Evolutionary conservation across 140 eudicot species (phyloP), one percentile per base, ranked within the genome.

Genomic region (Flaveria floridana): DNA sequence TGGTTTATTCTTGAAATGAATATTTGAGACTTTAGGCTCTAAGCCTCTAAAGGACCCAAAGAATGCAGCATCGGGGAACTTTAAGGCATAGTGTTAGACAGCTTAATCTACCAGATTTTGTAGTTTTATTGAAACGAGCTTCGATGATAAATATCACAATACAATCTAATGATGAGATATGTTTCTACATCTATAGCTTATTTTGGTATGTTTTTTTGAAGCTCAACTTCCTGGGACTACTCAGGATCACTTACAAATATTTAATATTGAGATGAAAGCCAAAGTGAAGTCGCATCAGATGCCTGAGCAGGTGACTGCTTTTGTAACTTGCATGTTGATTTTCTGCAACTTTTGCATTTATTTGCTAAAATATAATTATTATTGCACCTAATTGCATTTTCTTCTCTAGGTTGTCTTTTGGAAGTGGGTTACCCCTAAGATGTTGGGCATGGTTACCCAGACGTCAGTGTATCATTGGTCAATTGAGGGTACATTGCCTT

Each of bases 381-480:
- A 51, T 13, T 59, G 11, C 69, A 42, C 64, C 26, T 30, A 30
- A 30, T 30, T 34, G 21, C 15, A n/a, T 59, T 21, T 48, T 44
- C 18, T 80, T 20, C 51, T 74, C 10, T 41, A 92, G 97, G 94
- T 92, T 79, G 96, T 92, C 30, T 92, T 89, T 78, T 92, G 97
- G 96, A 92, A 92, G 82, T 92, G 97, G 97, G 78, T 92, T 63
- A 76, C 89, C 62, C 90, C 90, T 12, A 92, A 84, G 85, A 78
- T 89, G 96, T 81, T 92, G 87, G 96, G 97, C 58, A 81, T 92
- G 83, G 97, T 92, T 41, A 92, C 97, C n/a, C 96, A 92, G 74
- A 79, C 87, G 0, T 80, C 97, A 7, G 97, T 92, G 9, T 92
- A 89, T 78, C 97, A 92, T 81, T 92, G 97, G 97, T 85, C 95